Evolutionary conservation across 2,329 filamentous ascomycete species (phyloP).

Genomic region (Fusarium vanettenii): DNA sequence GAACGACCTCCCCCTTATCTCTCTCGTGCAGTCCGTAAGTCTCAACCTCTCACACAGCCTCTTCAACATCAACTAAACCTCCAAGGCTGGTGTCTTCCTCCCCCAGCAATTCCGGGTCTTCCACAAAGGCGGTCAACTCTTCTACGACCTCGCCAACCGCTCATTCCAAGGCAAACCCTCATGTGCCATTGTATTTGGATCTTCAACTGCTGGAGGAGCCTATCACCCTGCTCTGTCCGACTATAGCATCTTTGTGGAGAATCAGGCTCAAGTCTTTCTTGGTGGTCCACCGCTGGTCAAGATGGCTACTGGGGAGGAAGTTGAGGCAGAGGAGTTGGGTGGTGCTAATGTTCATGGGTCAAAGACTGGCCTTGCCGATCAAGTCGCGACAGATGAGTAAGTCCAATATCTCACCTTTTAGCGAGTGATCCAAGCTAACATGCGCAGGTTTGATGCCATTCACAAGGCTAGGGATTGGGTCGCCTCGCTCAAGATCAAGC

Average conservation of each 20-base stretch:
- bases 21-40: constrained; percentile 51
- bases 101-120: constrained; percentile 59
- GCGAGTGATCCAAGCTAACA: neutral
- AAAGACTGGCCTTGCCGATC: neutral
- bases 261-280: neutral
- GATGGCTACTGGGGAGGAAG: neutral
- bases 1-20: constrained; percentile 54
- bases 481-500: neutral
- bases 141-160: constrained; percentile 54
- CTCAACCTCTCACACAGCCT: neutral
- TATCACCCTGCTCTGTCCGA: neutral
- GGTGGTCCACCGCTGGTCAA: neutral
- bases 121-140: constrained; percentile 51
- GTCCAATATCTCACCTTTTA: neutral
- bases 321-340: neutral
- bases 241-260: neutral
- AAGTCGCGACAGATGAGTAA: neutral
- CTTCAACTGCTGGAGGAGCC: neutral
- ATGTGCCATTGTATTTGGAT: constrained; percentile 53
- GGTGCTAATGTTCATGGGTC: neutral
- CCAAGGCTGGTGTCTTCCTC: constrained; percentile 24
- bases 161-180: constrained; percentile 51
- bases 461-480: neutral
- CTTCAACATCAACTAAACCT: neutral
- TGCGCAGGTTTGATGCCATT: neutral